A percentile compares a stretch with the other conserved stretches of the same genome.
These are phyloP conservation scores for Allium cepa DNA, from an alignment of 106 monocot genomes.

Conservation along the genomic window DNA sequence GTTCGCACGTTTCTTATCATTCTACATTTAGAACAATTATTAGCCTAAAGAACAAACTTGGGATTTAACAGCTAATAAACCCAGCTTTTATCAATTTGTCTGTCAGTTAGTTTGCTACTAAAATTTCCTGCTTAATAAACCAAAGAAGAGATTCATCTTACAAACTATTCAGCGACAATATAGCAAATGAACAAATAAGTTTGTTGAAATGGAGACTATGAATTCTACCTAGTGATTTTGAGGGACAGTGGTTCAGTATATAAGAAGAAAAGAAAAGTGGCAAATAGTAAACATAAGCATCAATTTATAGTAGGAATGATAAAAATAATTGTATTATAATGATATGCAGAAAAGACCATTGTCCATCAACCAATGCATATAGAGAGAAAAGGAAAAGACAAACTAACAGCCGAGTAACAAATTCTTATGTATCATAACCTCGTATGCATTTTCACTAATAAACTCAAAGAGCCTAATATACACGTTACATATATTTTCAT, in stretches of 20 bases:
- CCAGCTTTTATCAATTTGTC: no score
- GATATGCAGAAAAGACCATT: background rate
- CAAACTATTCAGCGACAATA: background rate
- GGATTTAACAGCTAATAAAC: no score
- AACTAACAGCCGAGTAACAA: background rate
- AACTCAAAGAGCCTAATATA: background rate
- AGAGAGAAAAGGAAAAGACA: background rate
- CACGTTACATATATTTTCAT: background rate
- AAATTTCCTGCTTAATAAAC: no score
- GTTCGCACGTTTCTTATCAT: no score
- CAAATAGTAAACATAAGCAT: background rate
- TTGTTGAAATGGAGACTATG: background rate
- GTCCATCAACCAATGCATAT: background rate
- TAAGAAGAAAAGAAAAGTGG: background rate
- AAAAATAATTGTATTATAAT: background rate
- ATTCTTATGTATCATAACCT: background rate
- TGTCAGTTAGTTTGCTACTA: no score
- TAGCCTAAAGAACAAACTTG: no score
- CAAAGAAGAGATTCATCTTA: background rate
- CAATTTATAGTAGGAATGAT: background rate
- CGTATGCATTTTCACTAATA: background rate
- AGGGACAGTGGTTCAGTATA: background rate
- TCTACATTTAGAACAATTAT: no score
- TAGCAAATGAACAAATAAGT: background rate
- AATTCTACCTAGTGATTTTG: no score